These are phyloP conservation scores for Stephanodiscus minutulus DNA, from an alignment of 108 stramenopile species.

Conservation along the genomic window DNA sequence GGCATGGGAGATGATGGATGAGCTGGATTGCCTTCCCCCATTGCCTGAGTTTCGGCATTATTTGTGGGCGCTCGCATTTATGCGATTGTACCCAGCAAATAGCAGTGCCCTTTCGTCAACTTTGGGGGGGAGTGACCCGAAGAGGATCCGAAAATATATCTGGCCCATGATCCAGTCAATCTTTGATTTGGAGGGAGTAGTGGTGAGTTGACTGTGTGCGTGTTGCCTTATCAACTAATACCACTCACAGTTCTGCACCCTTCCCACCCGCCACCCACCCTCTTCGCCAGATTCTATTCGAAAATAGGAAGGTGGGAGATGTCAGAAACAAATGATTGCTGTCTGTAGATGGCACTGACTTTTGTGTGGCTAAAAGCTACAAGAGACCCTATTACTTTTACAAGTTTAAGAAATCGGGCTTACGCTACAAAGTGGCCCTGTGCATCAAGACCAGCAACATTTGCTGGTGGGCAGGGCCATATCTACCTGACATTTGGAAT, in stretches of 20 bases:
- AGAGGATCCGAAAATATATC: constrained; percentile 10
- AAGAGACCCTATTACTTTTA: constrained; percentile 5
- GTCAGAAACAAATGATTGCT: constrained; percentile 6
- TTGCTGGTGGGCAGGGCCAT: constrained; percentile 42
- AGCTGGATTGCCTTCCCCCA: not conserved
- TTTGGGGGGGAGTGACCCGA: constrained; percentile 11
- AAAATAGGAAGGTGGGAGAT: constrained; percentile 5
- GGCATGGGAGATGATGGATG: constrained; percentile 9
- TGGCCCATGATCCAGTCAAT: constrained; percentile 18
- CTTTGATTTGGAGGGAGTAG: constrained; percentile 1
- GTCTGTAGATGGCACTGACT: constrained; percentile 17
- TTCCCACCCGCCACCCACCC: not conserved
- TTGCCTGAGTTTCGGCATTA: not conserved
- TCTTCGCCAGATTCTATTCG: constrained; percentile 18
- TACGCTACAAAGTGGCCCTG: constrained; percentile 36
- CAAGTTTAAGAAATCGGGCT: constrained; percentile 32
- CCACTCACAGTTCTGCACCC: not conserved
- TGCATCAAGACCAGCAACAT: constrained; percentile 27
- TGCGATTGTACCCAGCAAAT: constrained; percentile 15
- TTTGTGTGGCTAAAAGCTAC: constrained; percentile 9
- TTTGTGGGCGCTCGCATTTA: constrained; percentile 22
- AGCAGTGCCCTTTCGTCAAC: not conserved
- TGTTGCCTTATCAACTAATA: not conserved
- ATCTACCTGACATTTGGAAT: constrained; percentile 17
- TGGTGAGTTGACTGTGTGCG: constrained; percentile 8